phyloP scores from a whole-genome alignment of 78 protist species.

The Acrasis kona region DNA sequence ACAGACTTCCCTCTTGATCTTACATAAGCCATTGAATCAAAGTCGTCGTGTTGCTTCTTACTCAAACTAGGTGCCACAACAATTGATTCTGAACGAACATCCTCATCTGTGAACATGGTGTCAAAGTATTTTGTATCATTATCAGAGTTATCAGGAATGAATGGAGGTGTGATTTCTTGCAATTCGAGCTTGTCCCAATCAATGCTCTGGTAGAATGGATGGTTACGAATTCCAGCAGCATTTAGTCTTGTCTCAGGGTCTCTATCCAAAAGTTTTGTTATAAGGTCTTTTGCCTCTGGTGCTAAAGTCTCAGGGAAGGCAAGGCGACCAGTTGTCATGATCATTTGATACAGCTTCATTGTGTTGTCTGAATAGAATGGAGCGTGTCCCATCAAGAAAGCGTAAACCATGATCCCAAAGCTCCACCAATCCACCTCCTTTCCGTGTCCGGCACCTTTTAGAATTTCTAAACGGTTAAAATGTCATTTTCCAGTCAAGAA shows the following conservation, averaged over 20 bases:
- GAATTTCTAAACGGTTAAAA: no score
- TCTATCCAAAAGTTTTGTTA: conserved; percentile 17
- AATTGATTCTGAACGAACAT: no score
- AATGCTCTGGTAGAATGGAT: conserved; percentile 66
- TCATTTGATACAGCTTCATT: conserved; percentile 48
- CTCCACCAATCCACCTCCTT: conserved; percentile 31
- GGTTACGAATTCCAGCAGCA: conserved; percentile 25
- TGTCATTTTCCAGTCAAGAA: no score
- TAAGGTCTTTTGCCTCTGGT: background rate
- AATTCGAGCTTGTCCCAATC: conserved; percentile 57
- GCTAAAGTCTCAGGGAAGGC: conserved; percentile 28
- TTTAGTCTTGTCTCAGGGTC: conserved; percentile 29
- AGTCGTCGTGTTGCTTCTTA: no score
- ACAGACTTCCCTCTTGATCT: no score
- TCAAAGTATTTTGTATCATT: conserved; percentile 22
- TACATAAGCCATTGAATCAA: no score
- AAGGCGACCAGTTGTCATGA: conserved; percentile 2
- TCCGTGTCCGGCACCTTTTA: conserved; percentile 6
- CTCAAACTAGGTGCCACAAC: no score
- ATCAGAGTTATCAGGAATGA: background rate
- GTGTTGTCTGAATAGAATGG: conserved; percentile 63
- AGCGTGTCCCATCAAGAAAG: conserved; percentile 77
- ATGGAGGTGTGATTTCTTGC: conserved; percentile 44
- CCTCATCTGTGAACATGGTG: conserved; percentile 15
- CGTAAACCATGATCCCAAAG: conserved; percentile 43